Percentiles rank a stretch among this genome's conserved stretches.
phyloP scores from a whole-genome alignment of 768 basidiomycete species.

The Xanthoconium stramineum region DNA sequence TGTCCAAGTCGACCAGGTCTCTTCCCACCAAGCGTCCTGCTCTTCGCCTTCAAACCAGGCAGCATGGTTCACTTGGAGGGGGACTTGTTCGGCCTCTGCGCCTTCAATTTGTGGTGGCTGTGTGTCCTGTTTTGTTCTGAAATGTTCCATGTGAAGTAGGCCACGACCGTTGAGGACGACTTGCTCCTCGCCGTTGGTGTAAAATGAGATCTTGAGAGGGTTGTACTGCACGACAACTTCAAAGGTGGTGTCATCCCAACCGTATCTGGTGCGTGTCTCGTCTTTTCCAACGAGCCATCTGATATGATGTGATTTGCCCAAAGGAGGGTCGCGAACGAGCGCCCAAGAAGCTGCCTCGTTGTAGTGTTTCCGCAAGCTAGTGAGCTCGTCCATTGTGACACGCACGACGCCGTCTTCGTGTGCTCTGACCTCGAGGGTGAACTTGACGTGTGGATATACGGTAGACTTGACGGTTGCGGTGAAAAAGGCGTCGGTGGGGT shows the following conservation, averaged over 20 bases:
- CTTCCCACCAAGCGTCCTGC: slow-evolving; percentile 88
- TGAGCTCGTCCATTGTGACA: slow-evolving; percentile 89
- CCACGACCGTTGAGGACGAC: slow-evolving; percentile 87
- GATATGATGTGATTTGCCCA: slow-evolving; percentile 47
- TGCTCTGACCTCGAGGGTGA: slow-evolving; percentile 77
- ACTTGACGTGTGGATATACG: slow-evolving; percentile 81
- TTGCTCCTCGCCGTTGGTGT: slow-evolving; percentile 74
- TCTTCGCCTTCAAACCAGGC: slow-evolving; percentile 89
- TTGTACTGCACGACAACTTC: slow-evolving; percentile 69
- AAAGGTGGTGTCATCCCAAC: slow-evolving; percentile 54
- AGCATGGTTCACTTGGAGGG: slow-evolving; percentile 48
- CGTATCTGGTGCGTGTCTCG: slow-evolving; percentile 63
- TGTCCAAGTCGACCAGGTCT: slow-evolving; percentile 81
- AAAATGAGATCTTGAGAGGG: slow-evolving; percentile 73
- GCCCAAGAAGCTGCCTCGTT: slow-evolving; percentile 93
- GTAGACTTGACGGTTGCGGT: slow-evolving; percentile 74
- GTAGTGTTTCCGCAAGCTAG: slow-evolving; percentile 77
- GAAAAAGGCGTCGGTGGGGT: slow-evolving; percentile 56
- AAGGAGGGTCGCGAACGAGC: slow-evolving; percentile 64
- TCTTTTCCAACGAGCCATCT: slow-evolving; percentile 66
- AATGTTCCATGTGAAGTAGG: slow-evolving; percentile 97
- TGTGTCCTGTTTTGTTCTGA: slow-evolving; percentile 59
- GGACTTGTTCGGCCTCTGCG: slow-evolving; percentile 47
- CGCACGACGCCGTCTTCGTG: slow-evolving; percentile 87
- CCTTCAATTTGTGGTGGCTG: slow-evolving; percentile 39